These are phyloP conservation scores for Anethum foeniculum DNA, from an alignment of 140 eudicot species.

Conservation along the genomic window DNA sequence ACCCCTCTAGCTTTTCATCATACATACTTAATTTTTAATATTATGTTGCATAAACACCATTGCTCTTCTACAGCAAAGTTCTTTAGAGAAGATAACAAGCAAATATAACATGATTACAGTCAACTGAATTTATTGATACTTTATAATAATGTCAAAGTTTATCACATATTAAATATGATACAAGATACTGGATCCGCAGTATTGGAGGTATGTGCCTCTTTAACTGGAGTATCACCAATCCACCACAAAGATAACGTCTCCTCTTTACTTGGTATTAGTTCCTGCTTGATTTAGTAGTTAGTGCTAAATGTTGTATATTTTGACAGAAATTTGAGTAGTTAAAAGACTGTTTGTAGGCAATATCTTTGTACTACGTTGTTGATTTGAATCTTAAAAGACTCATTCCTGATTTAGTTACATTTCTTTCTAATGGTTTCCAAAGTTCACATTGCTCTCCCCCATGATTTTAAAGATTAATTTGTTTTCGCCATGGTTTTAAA, in stretches of 20 bases:
- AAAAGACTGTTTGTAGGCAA: background rate
- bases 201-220: conserved; percentile 23
- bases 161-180: background rate
- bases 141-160: background rate
- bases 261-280: background rate
- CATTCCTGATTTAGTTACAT: too few relatives aligned
- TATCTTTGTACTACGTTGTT: background rate
- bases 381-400: background rate
- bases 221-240: conserved; percentile 20
- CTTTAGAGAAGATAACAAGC: background rate
- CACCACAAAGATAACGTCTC: conserved; percentile 12
- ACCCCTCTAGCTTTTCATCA: background rate
- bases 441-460: background rate
- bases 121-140: background rate
- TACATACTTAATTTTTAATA: background rate
- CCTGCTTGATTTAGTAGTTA: too few relatives aligned
- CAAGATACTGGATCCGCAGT: conserved; percentile 33
- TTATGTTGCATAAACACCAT: background rate
- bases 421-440: too few relatives aligned
- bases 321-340: background rate
- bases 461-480: too few relatives aligned
- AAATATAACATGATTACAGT: background rate
- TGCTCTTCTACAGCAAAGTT: background rate
- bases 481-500: background rate
- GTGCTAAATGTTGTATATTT: background rate